Evolutionary conservation across 2,329 filamentous ascomycete genomes (phyloP), one percentile per base, ranked within the genome.

Genomic region (Hysterium pulicare): DNA sequence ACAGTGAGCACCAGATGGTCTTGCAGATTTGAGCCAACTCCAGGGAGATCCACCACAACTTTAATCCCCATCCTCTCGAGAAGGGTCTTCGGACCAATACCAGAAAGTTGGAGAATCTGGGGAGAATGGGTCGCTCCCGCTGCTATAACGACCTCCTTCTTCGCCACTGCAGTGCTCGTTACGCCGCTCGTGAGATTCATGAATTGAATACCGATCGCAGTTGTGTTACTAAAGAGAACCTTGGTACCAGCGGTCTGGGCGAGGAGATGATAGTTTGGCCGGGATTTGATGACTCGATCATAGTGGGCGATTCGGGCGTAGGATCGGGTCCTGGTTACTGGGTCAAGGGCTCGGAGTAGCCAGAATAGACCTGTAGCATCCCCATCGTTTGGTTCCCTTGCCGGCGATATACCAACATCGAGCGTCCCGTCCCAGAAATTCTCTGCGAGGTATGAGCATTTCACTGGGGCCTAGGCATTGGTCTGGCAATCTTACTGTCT

Each of bases 261-360:
- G 9, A 57, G 28, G 5, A 61, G 41, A 22, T 58, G 46, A 20
- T 53, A 54, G 41, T 64, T 66, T 6, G 45, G 10, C 4, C 62
- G 45, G 13, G 47, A 38, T 4, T 39, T 36, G n/a, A n/a, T n/a
- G 15, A 55, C 45, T 1, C 47, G 48, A 22, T 64, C 55, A 32
- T 62, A 63, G 49, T 65, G 57, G 4, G 57, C 61, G 10, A 47
- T 50, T 23, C 57, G 54, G 1, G 67, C 62, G 17, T 64, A 59
- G 1, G 63, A 68, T 17, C 66, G 54, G 7, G 32, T 40, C 4
- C 10, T 13, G 17, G 16, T 16, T 9, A 6, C 36, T 9, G 53
- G 40, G 23, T 59, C 50, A 19, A 57, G 54, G 4, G 51, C 47
- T 15, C 41, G 46, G n/a, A 54, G 53, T 16, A 50, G 49, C 49